phyloP scores from a whole-genome alignment of 352 stramenopile species.

The Pythium coloratum region DNA sequence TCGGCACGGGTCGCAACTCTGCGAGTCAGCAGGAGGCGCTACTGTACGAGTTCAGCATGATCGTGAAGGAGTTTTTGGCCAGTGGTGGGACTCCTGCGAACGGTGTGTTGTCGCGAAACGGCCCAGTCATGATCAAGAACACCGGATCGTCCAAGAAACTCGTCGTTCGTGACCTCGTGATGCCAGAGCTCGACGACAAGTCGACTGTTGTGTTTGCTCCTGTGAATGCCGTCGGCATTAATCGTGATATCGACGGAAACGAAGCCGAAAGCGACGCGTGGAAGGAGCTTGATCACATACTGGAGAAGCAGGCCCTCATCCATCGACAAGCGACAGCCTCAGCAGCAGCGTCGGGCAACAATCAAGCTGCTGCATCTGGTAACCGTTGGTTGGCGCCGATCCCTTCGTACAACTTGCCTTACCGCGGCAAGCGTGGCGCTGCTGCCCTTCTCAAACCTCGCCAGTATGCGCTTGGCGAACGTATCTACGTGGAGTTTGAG shows the following conservation, averaged over 20 bases:
- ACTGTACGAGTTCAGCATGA: conserved; percentile 80
- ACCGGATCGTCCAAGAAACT: conserved; percentile 42
- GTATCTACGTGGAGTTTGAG: conserved; percentile 86
- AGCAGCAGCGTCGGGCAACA: not conserved
- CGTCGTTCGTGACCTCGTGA: conserved; percentile 68
- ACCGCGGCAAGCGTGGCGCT: conserved; percentile 53
- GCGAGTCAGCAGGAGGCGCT: conserved; percentile 82
- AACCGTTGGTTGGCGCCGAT: conserved; percentile 51
- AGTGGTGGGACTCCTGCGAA: conserved; percentile 26
- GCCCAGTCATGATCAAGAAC: conserved; percentile 32
- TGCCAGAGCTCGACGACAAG: conserved; percentile 82
- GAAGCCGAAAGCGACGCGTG: conserved; percentile 49
- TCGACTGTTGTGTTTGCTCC: conserved; percentile 82
- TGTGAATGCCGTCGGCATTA: conserved; percentile 67
- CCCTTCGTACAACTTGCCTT: conserved; percentile 50
- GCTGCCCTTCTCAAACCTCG: conserved; percentile 39
- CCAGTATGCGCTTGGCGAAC: conserved; percentile 70
- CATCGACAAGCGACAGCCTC: conserved; percentile 49
- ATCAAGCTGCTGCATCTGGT: not conserved
- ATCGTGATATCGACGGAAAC: conserved; percentile 73
- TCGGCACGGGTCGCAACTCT: conserved; percentile 78
- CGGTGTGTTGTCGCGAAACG: conserved; percentile 28
- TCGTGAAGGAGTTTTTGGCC: conserved; percentile 78
- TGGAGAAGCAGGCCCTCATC: conserved; percentile 65
- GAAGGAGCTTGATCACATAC: conserved; percentile 52